Conservation (phyloP, 2,329 filamentous ascomycete genomes). For the Fusarium neocosmosporiellum region DNA sequence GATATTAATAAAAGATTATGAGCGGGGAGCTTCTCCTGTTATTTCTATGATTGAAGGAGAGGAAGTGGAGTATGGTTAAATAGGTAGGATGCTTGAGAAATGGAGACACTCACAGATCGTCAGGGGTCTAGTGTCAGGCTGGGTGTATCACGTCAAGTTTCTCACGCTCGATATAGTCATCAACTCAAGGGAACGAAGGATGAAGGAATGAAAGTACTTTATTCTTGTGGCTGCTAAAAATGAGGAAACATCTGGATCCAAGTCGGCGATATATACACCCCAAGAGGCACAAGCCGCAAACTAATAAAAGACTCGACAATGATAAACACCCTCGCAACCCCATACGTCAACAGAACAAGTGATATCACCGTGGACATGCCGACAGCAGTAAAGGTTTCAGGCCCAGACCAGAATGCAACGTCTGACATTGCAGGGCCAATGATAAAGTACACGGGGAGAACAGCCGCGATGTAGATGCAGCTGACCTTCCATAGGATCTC, state of each 20-base stretch:
- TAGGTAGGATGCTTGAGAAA: too few species aligned
- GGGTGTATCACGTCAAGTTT: too few species aligned
- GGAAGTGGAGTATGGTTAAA: too few species aligned
- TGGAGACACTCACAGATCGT: too few species aligned
- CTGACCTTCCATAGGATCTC: neutral
- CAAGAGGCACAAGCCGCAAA: neutral
- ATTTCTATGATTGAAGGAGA: too few species aligned
- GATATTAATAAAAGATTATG: too few species aligned
- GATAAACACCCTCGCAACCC: neutral
- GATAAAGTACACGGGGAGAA: neutral
- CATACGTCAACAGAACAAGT: neutral
- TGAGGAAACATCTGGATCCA: neutral
- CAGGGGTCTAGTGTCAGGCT: too few species aligned
- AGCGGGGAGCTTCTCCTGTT: too few species aligned
- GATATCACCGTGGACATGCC: neutral
- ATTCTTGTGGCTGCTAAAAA: neutral
- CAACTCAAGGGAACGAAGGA: neutral
- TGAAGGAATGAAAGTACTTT: neutral
- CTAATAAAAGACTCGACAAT: neutral
- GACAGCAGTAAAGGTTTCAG: neutral
- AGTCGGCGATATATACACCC: neutral
- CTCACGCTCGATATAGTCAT: too few species aligned
- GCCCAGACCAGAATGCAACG: neutral
- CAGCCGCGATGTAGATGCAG: neutral
- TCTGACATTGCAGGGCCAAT: neutral